Conservation (phyloP, 306 rosid species). For the Gillenia trifoliata region DNA sequence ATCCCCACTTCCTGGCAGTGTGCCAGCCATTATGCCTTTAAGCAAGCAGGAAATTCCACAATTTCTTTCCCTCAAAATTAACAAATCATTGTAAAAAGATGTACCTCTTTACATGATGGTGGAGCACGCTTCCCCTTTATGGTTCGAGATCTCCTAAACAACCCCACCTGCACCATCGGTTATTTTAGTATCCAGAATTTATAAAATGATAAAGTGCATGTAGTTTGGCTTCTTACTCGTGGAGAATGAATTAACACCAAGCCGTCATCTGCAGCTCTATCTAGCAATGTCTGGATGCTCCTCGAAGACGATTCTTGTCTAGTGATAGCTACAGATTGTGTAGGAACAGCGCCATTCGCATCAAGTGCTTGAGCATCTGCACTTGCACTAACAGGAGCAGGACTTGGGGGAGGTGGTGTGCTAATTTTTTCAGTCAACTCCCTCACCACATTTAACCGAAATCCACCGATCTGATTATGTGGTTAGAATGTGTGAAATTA, state of each 20-base stretch:
- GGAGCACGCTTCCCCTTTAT: slow-evolving; percentile 83
- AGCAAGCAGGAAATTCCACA: not conserved
- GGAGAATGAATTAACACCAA: slow-evolving; percentile 74
- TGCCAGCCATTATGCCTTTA: not conserved
- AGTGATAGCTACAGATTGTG: slow-evolving; percentile 53
- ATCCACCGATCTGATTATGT: slow-evolving; percentile 61
- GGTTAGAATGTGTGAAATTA: slow-evolving; percentile 19
- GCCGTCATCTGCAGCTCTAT: slow-evolving; percentile 82
- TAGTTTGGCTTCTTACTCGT: slow-evolving; percentile 38
- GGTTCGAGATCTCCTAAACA: slow-evolving; percentile 71
- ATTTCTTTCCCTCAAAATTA: slow-evolving; percentile 7
- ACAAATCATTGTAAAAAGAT: not conserved
- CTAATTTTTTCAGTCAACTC: slow-evolving; percentile 26
- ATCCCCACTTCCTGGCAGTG: not conserved
- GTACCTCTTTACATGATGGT: slow-evolving; percentile 79
- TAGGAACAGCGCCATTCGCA: slow-evolving; percentile 43
- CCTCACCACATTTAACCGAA: slow-evolving; percentile 57
- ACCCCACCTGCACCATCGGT: slow-evolving; percentile 69
- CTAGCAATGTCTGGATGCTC: slow-evolving; percentile 43
- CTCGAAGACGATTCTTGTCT: slow-evolving; percentile 39
- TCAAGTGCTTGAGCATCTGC: slow-evolving; percentile 31
- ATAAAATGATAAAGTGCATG: slow-evolving; percentile 1
- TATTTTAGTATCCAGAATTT: slow-evolving; percentile 28
- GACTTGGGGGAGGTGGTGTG: slow-evolving; percentile 35
- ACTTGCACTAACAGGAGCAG: slow-evolving; percentile 33